Evolutionary conservation across 306 rosid genomes (phyloP).

Genomic region (Sophora flavescens): DNA sequence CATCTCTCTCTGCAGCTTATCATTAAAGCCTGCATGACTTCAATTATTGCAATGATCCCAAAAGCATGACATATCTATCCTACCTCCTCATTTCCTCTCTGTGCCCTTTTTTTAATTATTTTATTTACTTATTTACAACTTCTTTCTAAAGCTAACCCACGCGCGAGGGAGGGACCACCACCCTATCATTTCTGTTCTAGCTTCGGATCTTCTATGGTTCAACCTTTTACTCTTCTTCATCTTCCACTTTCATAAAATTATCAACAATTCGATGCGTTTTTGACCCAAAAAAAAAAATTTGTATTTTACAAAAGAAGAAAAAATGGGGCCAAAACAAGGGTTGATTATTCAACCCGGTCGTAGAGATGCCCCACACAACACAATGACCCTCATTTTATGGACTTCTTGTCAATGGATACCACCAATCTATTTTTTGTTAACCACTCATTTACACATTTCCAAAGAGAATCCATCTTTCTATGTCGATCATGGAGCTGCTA

Average conservation of each 20-base stretch:
- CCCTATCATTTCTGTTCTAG: neutral
- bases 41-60: constrained; percentile 98
- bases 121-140: constrained; percentile 41
- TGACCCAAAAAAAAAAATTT: neutral
- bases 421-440: constrained; percentile 2
- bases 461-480: constrained; percentile 1
- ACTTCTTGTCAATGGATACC: constrained; percentile 46
- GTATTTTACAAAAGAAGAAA: neutral
- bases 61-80: constrained; percentile 81
- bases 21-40: constrained; percentile 94
- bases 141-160: constrained; percentile 58
- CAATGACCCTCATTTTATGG: constrained; percentile 26
- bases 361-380: neutral
- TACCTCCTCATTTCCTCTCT: constrained; percentile 54
- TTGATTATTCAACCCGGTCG: constrained; percentile 13
- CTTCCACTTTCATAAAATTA: neutral
- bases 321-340: neutral
- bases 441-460: neutral
- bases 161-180: constrained; percentile 64
- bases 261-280: neutral
- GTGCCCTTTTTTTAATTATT: constrained; percentile 43
- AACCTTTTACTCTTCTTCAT: neutral
- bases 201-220: neutral
- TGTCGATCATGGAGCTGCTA: constrained; percentile 10
- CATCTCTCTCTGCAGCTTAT: constrained; percentile 56